Conservation (phyloP, 768 basidiomycete species). For the Serpula lacrymans region DNA sequence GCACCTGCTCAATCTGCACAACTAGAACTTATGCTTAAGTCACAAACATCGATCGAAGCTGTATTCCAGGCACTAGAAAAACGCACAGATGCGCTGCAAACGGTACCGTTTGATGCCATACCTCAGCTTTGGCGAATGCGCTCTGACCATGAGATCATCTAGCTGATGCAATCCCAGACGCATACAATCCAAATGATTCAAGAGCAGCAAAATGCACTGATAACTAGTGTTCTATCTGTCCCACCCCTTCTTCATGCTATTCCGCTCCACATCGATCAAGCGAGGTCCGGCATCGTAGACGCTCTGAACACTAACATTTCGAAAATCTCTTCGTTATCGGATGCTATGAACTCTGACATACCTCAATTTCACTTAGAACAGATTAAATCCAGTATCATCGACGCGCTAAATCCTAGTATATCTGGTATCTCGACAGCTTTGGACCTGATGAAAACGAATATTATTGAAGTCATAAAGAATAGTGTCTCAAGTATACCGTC, state of each 20-base stretch:
- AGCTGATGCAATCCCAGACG: constrained; percentile 48
- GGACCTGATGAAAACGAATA: too few species aligned
- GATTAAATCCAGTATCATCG: constrained; percentile 12
- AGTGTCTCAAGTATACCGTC: too few species aligned
- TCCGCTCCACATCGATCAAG: constrained; percentile 56
- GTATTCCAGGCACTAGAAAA: constrained; percentile 46
- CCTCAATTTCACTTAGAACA: constrained; percentile 10
- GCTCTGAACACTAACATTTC: too few species aligned
- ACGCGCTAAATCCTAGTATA: background rate
- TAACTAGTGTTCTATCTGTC: constrained; percentile 54
- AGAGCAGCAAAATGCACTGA: constrained; percentile 51
- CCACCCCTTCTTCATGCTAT: constrained; percentile 59
- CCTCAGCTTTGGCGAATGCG: constrained; percentile 18
- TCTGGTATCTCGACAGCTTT: too few species aligned
- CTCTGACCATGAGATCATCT: constrained; percentile 45
- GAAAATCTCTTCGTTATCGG: background rate
- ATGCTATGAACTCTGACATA: background rate
- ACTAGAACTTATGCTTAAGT: constrained; percentile 38
- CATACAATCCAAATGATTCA: constrained; percentile 58
- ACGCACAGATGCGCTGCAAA: constrained; percentile 53
- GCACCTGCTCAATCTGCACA: constrained; percentile 46
- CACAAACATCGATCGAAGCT: constrained; percentile 36
- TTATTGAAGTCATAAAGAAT: too few species aligned
- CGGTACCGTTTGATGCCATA: constrained; percentile 28
- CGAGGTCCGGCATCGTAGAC: too few species aligned